Conservation (phyloP, 176 grass and related monocot species). For the Otatea glauca region DNA sequence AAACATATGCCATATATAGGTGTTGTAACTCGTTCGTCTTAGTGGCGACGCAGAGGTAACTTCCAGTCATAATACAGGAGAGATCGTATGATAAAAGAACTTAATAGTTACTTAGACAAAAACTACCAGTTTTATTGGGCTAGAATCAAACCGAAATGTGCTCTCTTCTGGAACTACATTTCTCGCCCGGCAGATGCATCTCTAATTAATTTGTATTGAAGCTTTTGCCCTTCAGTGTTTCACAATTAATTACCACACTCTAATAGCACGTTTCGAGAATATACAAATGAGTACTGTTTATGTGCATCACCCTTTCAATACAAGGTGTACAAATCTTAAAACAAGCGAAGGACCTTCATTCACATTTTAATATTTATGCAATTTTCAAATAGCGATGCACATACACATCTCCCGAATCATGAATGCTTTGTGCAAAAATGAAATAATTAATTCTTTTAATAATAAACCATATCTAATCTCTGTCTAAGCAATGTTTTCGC, state of each 20-base stretch:
- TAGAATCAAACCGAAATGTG: not conserved
- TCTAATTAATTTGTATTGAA: not conserved
- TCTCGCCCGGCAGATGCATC: not conserved
- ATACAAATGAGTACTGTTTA: too few species aligned
- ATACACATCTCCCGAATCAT: too few species aligned
- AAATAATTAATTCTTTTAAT: too few species aligned
- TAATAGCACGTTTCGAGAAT: too few species aligned
- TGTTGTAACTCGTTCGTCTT: too few species aligned
- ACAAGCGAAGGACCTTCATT: too few species aligned
- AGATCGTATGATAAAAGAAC: not conserved
- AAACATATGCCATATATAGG: not conserved
- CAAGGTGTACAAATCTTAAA: too few species aligned
- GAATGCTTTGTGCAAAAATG: too few species aligned
- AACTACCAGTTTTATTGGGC: not conserved
- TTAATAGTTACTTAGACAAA: not conserved
- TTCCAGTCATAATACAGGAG: not conserved
- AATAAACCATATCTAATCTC: not conserved
- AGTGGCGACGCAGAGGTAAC: not conserved
- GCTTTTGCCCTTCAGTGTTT: not conserved
- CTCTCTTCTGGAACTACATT: not conserved
- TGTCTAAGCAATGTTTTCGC: not conserved
- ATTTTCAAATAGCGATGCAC: too few species aligned
- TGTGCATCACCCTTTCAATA: too few species aligned
- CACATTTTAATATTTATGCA: too few species aligned
- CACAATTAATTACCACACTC: not conserved